Evolutionary conservation across 177 flowering plant species (phyloP), one percentile per base, ranked within the genome.

Genomic region (Vitis hybrid): DNA sequence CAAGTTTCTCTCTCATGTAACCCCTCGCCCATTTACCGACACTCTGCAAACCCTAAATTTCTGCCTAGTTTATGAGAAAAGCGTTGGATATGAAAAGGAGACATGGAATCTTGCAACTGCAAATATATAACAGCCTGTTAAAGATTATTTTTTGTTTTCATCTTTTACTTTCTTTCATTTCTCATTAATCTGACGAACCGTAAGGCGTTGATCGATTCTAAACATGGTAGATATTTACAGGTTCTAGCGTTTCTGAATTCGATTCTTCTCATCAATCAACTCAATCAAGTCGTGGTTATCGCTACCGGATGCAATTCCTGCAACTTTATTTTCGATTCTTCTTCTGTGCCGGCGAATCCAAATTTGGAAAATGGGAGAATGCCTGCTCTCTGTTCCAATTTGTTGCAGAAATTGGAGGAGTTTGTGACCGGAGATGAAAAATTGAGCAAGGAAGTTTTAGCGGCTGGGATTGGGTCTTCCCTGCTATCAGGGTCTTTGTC

Each of bases 401-500:
- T 88, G 64, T 70, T 93, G 81, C 81, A 73, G 75, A 90, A 84
- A 10, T 78, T 93, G 87, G 98, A 88, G 81, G 85, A 85, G 10
- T 92, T 94, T 71, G 66, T 91, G 56, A 66, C 9, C 9, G 80
- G 66, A 58, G 97, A 94, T 69, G 89, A 87, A 78, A 62, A 79
- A 65, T 64, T 83, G 71, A 71, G 77, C 72, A 78, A 73, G 56
- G 81, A 83, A 19, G 85, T 74, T 48, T 56, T 80, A 1, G 74
- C 69, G 14, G 75, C 77, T 55, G 80, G 82, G 49, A 73, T 79
- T 7, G 72, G 71, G 2, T 82, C 88, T 45, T 90, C 97, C 0
- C 82, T 92, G 53, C 78, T 94, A 7, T 94, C 98, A 1, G 97
- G 98, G 6, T 89, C 98, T 8, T 71, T 94, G 63, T 94, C 98